phyloP scores from a whole-genome alignment of 1,284 basidiomycete species.

The Marasmius fiardii region DNA sequence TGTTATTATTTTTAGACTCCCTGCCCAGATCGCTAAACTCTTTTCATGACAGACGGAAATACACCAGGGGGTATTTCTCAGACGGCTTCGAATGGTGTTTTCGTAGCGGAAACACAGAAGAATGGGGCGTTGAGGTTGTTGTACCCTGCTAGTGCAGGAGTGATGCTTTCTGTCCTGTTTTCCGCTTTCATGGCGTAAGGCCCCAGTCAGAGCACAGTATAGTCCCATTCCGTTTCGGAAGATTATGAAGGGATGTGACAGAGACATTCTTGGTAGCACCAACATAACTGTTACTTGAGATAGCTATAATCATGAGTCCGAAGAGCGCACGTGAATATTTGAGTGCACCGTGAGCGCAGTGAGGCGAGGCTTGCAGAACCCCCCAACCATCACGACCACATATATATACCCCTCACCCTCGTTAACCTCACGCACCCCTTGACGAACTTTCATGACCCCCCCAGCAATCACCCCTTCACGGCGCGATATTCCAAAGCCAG shows the following conservation, averaged over 20 bases:
- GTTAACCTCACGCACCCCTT: not conserved
- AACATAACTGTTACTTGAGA: too few relatives aligned
- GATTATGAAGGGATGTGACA: too few relatives aligned
- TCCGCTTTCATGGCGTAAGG: conserved; percentile 2
- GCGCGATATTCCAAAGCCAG: conserved; percentile 42
- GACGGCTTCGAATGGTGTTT: conserved; percentile 14
- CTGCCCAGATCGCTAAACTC: conserved; percentile 2
- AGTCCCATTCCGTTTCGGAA: too few relatives aligned
- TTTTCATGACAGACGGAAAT: conserved; percentile 14
- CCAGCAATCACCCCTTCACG: conserved; percentile 13
- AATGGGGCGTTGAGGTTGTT: not conserved
- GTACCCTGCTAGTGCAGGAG: not conserved
- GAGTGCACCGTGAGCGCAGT: not conserved
- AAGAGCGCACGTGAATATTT: not conserved
- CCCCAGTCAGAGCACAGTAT: too few relatives aligned
- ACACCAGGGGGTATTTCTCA: conserved; percentile 16
- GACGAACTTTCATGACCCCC: conserved; percentile 3
- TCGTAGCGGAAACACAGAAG: conserved; percentile 6
- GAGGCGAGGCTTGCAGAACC: not conserved
- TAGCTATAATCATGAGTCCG: too few relatives aligned
- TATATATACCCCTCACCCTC: not conserved
- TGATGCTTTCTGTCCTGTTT: conserved; percentile 1
- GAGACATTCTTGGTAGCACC: too few relatives aligned
- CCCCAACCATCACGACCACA: not conserved
- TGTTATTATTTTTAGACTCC: not conserved